phyloP scores from a whole-genome alignment of 352 stramenopile species.

The Pilasporangium apinafurcum region DNA sequence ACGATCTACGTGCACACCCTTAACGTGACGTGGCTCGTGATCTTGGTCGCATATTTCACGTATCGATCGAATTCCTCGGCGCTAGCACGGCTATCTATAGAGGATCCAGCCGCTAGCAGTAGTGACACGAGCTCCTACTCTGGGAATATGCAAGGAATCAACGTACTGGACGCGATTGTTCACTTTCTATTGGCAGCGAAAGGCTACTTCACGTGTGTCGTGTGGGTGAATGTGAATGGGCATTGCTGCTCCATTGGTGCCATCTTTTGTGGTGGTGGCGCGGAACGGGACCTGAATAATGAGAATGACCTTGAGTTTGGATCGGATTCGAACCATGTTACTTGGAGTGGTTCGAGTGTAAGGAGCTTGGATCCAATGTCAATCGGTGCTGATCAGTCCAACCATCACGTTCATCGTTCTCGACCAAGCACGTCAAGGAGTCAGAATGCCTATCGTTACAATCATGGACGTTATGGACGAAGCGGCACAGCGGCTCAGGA shows the following conservation, averaged over 20 bases:
- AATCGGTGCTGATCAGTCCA: no score
- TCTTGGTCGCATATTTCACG: constrained; percentile 54
- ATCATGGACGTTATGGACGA: not conserved
- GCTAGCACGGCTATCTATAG: constrained; percentile 23
- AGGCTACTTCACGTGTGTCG: constrained; percentile 52
- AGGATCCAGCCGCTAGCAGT: constrained; percentile 2
- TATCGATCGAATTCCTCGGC: constrained; percentile 40
- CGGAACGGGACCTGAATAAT: not conserved
- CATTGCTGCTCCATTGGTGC: constrained; percentile 35
- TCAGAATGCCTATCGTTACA: no score
- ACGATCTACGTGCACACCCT: constrained; percentile 63
- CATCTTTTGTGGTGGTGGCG: constrained; percentile 13
- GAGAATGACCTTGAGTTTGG: not conserved
- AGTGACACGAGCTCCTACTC: not conserved
- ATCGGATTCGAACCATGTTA: not conserved
- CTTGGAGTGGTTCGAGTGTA: not conserved
- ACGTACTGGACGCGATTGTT: constrained; percentile 41
- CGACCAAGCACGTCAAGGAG: not conserved
- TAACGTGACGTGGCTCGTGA: constrained; percentile 54
- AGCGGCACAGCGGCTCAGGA: not conserved
- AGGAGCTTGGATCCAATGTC: no score
- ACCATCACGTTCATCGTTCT: no score
- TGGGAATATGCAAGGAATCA: constrained; percentile 11
- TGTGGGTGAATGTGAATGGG: constrained; percentile 65
- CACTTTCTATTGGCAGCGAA: constrained; percentile 58